These are phyloP conservation scores for Leucaena leucocephala DNA, from an alignment of 306 rosid species.

Conservation along the genomic window DNA sequence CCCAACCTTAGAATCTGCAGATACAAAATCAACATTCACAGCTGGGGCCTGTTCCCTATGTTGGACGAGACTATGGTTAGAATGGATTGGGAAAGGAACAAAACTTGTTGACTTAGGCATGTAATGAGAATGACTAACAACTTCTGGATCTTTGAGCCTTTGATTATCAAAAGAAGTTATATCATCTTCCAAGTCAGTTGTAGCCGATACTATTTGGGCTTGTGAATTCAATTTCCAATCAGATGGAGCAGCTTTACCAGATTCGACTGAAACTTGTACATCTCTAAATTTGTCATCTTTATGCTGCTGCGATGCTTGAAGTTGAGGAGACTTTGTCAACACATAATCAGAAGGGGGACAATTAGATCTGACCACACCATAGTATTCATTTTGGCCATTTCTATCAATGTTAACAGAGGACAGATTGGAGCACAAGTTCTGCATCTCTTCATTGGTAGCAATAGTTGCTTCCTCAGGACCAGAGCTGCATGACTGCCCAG, in stretches of 20 bases:
- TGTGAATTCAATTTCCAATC: constrained; percentile 58
- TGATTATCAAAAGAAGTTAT: constrained; percentile 80
- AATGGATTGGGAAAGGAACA: constrained; percentile 52
- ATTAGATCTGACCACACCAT: constrained; percentile 46
- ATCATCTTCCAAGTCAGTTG: constrained; percentile 78
- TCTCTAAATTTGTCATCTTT: constrained; percentile 55
- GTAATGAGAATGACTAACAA: constrained; percentile 57
- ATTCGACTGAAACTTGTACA: constrained; percentile 30
- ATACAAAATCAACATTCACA: constrained; percentile 53
- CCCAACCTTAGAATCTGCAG: constrained; percentile 51
- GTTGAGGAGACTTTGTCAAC: constrained; percentile 49
- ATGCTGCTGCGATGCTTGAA: constrained; percentile 50
- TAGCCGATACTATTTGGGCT: constrained; percentile 37
- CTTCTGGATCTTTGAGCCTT: constrained; percentile 94
- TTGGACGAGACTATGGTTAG: constrained; percentile 45
- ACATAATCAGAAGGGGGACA: constrained; percentile 47
- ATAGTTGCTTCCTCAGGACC: constrained; percentile 53
- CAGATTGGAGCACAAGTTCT: constrained; percentile 61
- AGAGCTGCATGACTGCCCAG: constrained; percentile 55
- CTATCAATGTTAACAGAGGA: constrained; percentile 53
- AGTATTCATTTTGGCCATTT: constrained; percentile 43
- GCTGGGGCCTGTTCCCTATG: constrained; percentile 49
- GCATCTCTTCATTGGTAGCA: constrained; percentile 60
- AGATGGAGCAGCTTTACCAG: constrained; percentile 43
- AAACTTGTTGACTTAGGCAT: constrained; percentile 56